phyloP scores from a whole-genome alignment of 192 early-diverging fungal genomes.

The Coemansia sp. region DNA sequence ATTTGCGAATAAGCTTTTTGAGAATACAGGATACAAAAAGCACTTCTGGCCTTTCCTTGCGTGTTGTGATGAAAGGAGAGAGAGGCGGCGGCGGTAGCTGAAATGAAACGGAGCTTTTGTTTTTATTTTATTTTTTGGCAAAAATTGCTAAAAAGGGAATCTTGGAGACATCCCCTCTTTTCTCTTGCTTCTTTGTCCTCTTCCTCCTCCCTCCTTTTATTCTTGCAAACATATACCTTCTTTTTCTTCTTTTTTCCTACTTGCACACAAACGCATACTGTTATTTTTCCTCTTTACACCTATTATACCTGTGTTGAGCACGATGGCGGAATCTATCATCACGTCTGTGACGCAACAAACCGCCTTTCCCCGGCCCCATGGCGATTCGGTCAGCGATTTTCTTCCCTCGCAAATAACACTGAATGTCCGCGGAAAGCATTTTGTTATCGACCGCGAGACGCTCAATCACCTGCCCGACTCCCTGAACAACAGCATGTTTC shows the following conservation, averaged over 20 bases:
- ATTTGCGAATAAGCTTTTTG: neutral
- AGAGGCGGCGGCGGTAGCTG: neutral
- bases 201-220: neutral
- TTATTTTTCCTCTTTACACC: neutral
- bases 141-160: neutral
- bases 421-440: conserved; percentile 50
- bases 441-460: conserved; percentile 54
- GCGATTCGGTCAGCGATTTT: conserved; percentile 41
- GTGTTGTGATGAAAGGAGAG: too few relatives aligned
- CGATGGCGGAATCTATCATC: conserved; percentile 46
- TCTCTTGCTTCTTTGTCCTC: neutral
- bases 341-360: conserved; percentile 46
- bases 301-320: neutral
- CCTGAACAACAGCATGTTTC: conserved; percentile 53
- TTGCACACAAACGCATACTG: neutral
- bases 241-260: neutral
- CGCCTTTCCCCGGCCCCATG: conserved; percentile 57
- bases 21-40: too few relatives aligned
- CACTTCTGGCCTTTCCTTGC: too few relatives aligned
- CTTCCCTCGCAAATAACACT: conserved; percentile 38
- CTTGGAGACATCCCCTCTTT: neutral
- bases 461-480: conserved; percentile 54
- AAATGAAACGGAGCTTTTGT: too few relatives aligned
- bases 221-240: too few relatives aligned
- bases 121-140: too few relatives aligned